These are phyloP conservation scores for Eucalyptus albens DNA, from an alignment of 345 rosid species.

Conservation along the genomic window DNA sequence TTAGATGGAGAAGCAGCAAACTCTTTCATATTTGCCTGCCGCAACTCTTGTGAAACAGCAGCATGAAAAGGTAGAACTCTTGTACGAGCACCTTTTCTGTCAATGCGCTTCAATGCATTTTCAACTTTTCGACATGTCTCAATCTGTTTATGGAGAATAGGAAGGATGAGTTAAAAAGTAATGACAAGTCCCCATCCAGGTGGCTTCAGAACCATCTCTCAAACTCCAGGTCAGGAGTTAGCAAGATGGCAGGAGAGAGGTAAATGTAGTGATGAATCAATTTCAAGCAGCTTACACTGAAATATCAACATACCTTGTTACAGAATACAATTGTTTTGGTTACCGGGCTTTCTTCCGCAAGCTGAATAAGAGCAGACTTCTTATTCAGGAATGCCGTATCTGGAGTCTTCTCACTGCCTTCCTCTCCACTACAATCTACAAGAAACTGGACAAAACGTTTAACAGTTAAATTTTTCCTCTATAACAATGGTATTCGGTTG, in stretches of 20 bases:
- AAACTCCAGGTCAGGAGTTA: background rate
- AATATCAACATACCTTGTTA: slow-evolving; percentile 43
- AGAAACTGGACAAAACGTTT: slow-evolving; percentile 38
- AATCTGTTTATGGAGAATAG: slow-evolving; percentile 30
- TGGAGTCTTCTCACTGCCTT: slow-evolving; percentile 39
- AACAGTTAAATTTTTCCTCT: background rate
- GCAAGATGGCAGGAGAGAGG: background rate
- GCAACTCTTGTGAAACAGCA: slow-evolving; percentile 59
- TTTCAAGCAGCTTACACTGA: background rate
- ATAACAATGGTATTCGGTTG: background rate
- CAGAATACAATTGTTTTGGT: slow-evolving; percentile 77
- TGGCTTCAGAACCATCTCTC: background rate
- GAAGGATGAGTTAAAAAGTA: background rate
- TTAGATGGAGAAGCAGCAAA: slow-evolving; percentile 34
- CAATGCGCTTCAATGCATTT: slow-evolving; percentile 68
- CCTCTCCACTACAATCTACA: slow-evolving; percentile 88
- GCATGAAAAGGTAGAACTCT: slow-evolving; percentile 83
- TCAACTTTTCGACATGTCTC: slow-evolving; percentile 97
- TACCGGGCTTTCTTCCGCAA: slow-evolving; percentile 48
- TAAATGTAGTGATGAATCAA: background rate
- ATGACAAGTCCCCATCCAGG: background rate
- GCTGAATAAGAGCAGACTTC: slow-evolving; percentile 69
- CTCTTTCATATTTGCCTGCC: slow-evolving; percentile 69
- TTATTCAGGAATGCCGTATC: slow-evolving; percentile 75
- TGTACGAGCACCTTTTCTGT: slow-evolving; percentile 41